Conservation (phyloP, 176 grass and related monocot genomes). For the Pontederia crassipes region DNA sequence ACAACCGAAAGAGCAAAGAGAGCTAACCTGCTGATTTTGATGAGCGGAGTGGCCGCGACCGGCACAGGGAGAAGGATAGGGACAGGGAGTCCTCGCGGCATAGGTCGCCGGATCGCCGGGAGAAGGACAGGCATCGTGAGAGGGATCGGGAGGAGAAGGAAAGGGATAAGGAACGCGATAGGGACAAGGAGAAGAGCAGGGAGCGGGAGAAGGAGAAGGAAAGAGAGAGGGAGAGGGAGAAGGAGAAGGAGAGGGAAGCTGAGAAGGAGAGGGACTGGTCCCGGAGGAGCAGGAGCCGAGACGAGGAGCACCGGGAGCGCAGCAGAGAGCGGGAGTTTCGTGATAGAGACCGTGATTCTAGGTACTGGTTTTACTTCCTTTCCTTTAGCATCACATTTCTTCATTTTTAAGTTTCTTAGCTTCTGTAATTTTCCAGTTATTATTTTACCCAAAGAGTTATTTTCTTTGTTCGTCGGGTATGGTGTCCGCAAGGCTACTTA, state of each 20-base stretch:
- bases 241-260: constrained; percentile 1
- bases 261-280: constrained; percentile 1
- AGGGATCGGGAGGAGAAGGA: constrained; percentile 3
- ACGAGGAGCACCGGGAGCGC: neutral
- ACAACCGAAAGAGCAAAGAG: too few relatives aligned
- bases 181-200: constrained; percentile 2
- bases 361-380: too few relatives aligned
- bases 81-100: neutral
- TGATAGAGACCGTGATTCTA: too few relatives aligned
- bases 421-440: too few relatives aligned
- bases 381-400: too few relatives aligned
- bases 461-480: too few relatives aligned
- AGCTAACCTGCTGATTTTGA: neutral
- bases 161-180: neutral
- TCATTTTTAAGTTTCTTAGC: too few relatives aligned
- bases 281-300: neutral
- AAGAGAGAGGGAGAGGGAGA: neutral
- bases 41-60: constrained; percentile 3
- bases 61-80: neutral
- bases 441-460: too few relatives aligned
- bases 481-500: too few relatives aligned
- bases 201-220: constrained; percentile 1
- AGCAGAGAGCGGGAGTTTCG: neutral
- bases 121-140: neutral
- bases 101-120: neutral